Conservation (phyloP, 306 rosid genomes). For the Dryas octopetala region DNA sequence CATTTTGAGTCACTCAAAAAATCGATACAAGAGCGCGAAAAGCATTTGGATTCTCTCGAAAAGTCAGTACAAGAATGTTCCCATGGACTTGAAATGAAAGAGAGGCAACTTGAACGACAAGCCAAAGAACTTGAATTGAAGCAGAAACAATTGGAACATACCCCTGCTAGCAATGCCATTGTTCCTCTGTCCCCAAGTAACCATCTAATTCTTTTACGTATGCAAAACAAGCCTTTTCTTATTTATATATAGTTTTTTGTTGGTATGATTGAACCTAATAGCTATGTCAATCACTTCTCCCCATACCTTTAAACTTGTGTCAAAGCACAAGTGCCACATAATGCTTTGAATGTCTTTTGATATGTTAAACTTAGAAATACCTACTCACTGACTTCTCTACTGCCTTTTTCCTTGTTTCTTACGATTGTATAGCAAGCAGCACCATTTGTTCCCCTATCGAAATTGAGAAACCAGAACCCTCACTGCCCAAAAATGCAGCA, state of each 20-base stretch:
- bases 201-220: not conserved
- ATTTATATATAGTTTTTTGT: not conserved
- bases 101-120: constrained; percentile 14
- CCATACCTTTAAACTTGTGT: not conserved
- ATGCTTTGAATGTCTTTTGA: not conserved
- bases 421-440: constrained; percentile 16
- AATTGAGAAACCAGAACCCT: constrained; percentile 23
- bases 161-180: too few relatives aligned
- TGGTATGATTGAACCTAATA: not conserved
- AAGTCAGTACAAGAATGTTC: not conserved
- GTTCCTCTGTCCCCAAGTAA: not conserved
- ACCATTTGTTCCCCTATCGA: not conserved
- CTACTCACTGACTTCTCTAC: not conserved
- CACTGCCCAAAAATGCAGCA: constrained; percentile 3
- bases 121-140: constrained; percentile 23
- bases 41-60: not conserved
- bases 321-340: not conserved
- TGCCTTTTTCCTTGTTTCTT: not conserved
- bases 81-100: constrained; percentile 22
- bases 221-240: not conserved
- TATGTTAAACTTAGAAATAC: not conserved
- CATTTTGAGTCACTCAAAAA: not conserved
- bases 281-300: not conserved
- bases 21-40: constrained; percentile 3
- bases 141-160: constrained; percentile 12